Conservation (phyloP, 2,329 filamentous ascomycete genomes). For the Cyphellophora attinorum region DNA sequence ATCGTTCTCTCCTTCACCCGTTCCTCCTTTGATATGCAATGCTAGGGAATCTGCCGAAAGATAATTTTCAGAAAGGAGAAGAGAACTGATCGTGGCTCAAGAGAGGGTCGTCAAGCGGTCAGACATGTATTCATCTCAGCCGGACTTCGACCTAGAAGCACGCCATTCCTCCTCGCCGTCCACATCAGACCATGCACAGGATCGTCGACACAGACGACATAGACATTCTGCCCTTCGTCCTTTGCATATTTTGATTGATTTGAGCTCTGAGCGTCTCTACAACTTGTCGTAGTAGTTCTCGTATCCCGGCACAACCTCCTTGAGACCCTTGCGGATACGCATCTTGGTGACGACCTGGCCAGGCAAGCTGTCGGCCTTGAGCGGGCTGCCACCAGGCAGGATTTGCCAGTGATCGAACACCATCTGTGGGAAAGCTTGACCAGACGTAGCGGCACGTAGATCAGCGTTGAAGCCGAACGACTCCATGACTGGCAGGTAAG, state of each 20-base stretch:
- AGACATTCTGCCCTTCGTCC: constrained; percentile 1
- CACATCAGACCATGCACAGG: neutral
- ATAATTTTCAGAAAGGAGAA: neutral
- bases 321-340: constrained; percentile 99
- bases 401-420: constrained; percentile 99
- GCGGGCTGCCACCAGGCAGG: constrained; percentile 83
- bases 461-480: constrained; percentile 99
- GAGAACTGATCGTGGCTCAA: too few species aligned
- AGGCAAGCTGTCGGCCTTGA: constrained; percentile 73
- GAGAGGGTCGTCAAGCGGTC: neutral
- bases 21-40: neutral
- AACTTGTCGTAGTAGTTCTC: constrained; percentile 84
- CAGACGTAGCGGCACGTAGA: constrained; percentile 83
- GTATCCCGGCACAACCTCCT: constrained; percentile 84
- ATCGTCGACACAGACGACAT: neutral
- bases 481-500: constrained; percentile 91
- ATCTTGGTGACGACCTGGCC: constrained; percentile 77
- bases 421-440: constrained; percentile 97
- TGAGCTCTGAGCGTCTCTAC: constrained; percentile 42
- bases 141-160: neutral
- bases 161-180: neutral
- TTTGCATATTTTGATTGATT: neutral
- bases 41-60: neutral
- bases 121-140: neutral
- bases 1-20: neutral